Conservation (phyloP, 257 asterid species). For the Coffea canephora region DNA sequence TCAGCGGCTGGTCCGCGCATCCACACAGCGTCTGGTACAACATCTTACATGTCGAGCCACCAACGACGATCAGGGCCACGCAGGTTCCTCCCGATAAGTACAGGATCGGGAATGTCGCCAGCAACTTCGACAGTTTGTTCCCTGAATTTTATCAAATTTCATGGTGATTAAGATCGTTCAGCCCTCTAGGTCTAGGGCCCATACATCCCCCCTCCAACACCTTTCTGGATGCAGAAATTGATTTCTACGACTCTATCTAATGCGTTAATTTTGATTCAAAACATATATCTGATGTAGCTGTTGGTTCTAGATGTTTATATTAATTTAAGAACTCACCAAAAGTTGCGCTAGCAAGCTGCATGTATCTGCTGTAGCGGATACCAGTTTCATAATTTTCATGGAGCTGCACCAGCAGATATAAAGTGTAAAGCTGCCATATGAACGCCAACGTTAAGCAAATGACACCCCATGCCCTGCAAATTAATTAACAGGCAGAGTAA, state of each 20-base stretch:
- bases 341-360: constrained; percentile 74
- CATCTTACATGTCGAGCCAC: constrained; percentile 64
- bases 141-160: constrained; percentile 19
- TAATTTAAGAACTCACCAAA: constrained; percentile 45
- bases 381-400: constrained; percentile 75
- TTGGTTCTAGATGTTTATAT: too few species aligned
- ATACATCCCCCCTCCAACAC: too few species aligned
- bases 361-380: constrained; percentile 82
- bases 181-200: neutral
- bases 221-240: neutral
- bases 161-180: neutral
- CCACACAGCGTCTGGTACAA: constrained; percentile 72
- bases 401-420: constrained; percentile 70
- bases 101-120: constrained; percentile 54
- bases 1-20: constrained; percentile 52
- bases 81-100: constrained; percentile 85
- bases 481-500: neutral
- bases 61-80: constrained; percentile 69
- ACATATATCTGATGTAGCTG: neutral
- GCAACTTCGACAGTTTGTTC: constrained; percentile 27
- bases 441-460: constrained; percentile 62
- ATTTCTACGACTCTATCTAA: neutral
- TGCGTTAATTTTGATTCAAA: neutral
- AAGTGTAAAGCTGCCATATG: constrained; percentile 86
- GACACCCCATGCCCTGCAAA: constrained; percentile 76